These are phyloP conservation scores for Paraconiothyrium sp. DNA, from an alignment of 2,329 filamentous ascomycete species.

Conservation along the genomic window DNA sequence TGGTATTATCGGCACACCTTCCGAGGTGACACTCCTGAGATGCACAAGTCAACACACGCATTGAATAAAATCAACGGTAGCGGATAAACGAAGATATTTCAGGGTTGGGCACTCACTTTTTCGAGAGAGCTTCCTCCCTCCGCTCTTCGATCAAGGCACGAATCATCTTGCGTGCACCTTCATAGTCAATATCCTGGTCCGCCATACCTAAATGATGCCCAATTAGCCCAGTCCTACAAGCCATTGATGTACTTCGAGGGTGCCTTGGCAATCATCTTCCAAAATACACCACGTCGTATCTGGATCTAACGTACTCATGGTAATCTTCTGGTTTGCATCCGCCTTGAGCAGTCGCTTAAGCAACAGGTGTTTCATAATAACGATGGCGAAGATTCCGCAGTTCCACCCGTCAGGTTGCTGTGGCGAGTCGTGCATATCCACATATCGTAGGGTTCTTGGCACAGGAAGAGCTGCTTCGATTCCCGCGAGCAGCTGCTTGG, in stretches of 20 bases:
- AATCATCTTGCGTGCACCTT: not conserved
- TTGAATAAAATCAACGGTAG: not conserved
- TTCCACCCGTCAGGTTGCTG: slow-evolving; percentile 93
- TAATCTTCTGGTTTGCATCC: slow-evolving; percentile 84
- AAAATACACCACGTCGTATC: slow-evolving; percentile 54
- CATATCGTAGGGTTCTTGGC: slow-evolving; percentile 73
- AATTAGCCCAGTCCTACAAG: slow-evolving; percentile 63
- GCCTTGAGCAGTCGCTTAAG: slow-evolving; percentile 82
- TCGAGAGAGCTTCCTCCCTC: not conserved
- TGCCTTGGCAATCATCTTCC: not conserved
- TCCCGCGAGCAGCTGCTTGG: slow-evolving; percentile 73
- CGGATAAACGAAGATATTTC: not conserved
- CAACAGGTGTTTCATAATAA: slow-evolving; percentile 93
- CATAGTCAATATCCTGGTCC: slow-evolving; percentile 4
- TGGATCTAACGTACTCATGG: slow-evolving; percentile 90
- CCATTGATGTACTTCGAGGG: not conserved
- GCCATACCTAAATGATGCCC: slow-evolving; percentile 62
- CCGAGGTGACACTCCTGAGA: not conserved
- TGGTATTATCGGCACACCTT: not conserved
- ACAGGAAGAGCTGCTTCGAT: slow-evolving; percentile 78
- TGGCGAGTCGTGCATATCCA: slow-evolving; percentile 84
- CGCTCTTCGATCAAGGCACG: slow-evolving; percentile 3
- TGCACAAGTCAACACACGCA: not conserved
- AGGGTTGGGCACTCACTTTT: slow-evolving; percentile 1
- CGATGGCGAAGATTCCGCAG: slow-evolving; percentile 95